phyloP scores from a whole-genome alignment of 2,329 filamentous ascomycete genomes.

The Diatrype stigma region DNA sequence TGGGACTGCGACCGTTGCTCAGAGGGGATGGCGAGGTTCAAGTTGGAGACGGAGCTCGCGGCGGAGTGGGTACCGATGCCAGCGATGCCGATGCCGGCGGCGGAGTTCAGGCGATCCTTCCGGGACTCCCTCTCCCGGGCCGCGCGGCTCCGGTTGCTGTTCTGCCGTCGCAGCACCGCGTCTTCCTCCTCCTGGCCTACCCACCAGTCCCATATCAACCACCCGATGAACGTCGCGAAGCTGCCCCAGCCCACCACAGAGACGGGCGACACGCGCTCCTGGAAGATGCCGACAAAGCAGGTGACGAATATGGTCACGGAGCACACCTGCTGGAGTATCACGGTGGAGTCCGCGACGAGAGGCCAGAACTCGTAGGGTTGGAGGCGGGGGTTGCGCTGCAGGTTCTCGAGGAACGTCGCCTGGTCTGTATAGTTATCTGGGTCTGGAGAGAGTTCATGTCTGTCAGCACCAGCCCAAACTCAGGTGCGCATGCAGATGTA shows the following conservation, averaged over 20 bases:
- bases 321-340: constrained; percentile 95
- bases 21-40: constrained; percentile 35
- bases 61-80: constrained; percentile 29
- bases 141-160: constrained; percentile 33
- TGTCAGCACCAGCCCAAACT: constrained; percentile 21
- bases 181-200: constrained; percentile 63
- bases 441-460: constrained; percentile 45
- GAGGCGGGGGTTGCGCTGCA: constrained; percentile 89
- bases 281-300: constrained; percentile 86
- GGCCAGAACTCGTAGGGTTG: constrained; percentile 99
- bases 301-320: constrained; percentile 93
- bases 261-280: constrained; percentile 84
- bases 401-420: constrained; percentile 90
- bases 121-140: constrained; percentile 26
- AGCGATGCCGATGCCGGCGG: constrained; percentile 15
- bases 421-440: constrained; percentile 99
- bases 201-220: constrained; percentile 91
- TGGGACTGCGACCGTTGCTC: constrained; percentile 24
- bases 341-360: constrained; percentile 87
- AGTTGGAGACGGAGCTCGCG: constrained; percentile 44
- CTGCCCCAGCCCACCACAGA: constrained; percentile 83
- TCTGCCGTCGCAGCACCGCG: constrained; percentile 32
- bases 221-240: constrained; percentile 77
- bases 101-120: constrained; percentile 23
- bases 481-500: no score